Conservation (phyloP, 441 rosid genomes). For the Codiaeum variegatum region DNA sequence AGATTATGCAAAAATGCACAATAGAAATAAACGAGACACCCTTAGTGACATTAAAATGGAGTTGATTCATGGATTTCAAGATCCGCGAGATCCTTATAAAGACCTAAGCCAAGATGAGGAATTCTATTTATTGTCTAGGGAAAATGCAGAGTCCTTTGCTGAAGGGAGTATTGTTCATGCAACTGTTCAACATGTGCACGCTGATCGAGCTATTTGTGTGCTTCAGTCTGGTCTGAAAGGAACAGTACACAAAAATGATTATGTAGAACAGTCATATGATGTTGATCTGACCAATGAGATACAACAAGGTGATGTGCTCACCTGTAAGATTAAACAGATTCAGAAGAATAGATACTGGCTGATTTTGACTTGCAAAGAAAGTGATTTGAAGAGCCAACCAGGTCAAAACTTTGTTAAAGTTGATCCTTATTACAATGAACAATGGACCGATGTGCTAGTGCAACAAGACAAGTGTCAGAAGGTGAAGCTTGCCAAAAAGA, state of each 20-base stretch:
- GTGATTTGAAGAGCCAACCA: background rate
- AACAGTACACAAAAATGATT: background rate
- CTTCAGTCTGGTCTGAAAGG: background rate
- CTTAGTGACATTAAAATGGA: constrained; percentile 59
- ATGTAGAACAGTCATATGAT: background rate
- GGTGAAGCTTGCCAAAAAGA: background rate
- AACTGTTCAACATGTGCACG: background rate
- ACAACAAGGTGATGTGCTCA: background rate
- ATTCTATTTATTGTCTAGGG: constrained; percentile 70
- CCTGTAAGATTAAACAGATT: background rate
- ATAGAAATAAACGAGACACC: constrained; percentile 56
- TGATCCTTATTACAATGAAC: background rate
- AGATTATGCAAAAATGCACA: constrained; percentile 30
- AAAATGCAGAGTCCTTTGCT: constrained; percentile 66
- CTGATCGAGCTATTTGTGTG: background rate
- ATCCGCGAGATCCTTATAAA: constrained; percentile 58
- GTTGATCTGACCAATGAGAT: background rate
- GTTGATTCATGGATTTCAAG: constrained; percentile 66
- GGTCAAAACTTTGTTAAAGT: background rate
- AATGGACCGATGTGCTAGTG: background rate
- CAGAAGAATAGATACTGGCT: background rate
- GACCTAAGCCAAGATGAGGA: constrained; percentile 73
- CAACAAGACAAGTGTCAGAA: background rate
- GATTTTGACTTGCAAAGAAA: background rate
- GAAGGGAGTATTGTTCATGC: background rate